Conservation (phyloP, 1,284 basidiomycete species). For the Tremellales sp. region DNA sequence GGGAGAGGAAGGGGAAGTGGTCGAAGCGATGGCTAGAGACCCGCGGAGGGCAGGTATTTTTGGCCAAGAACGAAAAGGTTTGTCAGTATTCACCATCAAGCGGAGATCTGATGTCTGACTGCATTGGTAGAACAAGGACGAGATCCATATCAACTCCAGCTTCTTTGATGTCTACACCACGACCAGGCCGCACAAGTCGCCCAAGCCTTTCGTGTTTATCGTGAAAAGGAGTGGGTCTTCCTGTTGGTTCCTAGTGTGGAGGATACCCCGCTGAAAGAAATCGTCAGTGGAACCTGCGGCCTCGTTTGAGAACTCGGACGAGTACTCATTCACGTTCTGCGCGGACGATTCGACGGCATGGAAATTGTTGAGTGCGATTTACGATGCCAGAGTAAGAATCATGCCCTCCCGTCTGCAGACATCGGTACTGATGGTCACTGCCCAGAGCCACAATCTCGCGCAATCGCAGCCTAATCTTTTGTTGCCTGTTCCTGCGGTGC, state of each 20-base stretch:
- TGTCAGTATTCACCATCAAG: constrained; percentile 21
- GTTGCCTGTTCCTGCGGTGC: constrained; percentile 1
- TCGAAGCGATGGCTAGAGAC: constrained; percentile 80
- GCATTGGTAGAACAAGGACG: constrained; percentile 67
- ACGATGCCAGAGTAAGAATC: constrained; percentile 31
- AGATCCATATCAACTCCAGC: constrained; percentile 53
- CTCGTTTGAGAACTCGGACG: constrained; percentile 75
- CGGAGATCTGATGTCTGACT: neutral
- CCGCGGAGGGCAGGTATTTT: constrained; percentile 73
- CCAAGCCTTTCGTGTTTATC: constrained; percentile 71
- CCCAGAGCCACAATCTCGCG: constrained; percentile 8
- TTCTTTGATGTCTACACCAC: constrained; percentile 79
- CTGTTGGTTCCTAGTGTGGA: neutral
- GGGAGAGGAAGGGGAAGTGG: constrained; percentile 91
- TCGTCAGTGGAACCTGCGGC: constrained; percentile 69
- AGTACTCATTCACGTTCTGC: constrained; percentile 78
- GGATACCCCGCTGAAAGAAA: neutral
- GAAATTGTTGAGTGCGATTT: constrained; percentile 37
- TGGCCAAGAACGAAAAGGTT: constrained; percentile 81
- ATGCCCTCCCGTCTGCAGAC: neutral
- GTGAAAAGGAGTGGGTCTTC: constrained; percentile 59
- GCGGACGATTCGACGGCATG: constrained; percentile 54
- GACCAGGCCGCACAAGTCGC: constrained; percentile 63
- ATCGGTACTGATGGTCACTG: neutral
- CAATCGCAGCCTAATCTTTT: constrained; percentile 9